Conservation (phyloP, 1,139 yeast genomes). For the Yamadazyma kanchanaburiensis region DNA sequence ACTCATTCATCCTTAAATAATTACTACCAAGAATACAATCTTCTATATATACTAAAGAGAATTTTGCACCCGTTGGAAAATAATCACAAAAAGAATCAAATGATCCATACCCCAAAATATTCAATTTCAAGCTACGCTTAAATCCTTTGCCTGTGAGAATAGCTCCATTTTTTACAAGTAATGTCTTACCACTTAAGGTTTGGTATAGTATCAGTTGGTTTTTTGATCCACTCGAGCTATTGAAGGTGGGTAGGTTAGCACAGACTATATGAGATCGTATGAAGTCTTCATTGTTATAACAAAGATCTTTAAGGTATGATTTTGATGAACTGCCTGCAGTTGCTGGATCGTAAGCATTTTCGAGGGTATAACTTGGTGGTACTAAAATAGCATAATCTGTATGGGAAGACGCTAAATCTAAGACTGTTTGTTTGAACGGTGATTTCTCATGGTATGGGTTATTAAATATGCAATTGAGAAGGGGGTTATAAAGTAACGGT, state of each 20-base stretch:
- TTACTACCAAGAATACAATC: conserved; percentile 44
- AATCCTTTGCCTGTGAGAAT: conserved; percentile 60
- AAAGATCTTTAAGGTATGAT: conserved; percentile 48
- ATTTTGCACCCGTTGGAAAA: conserved; percentile 46
- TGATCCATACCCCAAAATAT: conserved; percentile 41
- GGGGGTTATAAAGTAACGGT: conserved; percentile 56
- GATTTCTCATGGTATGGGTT: conserved; percentile 54
- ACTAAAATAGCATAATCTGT: conserved; percentile 54
- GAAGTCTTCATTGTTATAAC: conserved; percentile 61
- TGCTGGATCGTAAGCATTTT: conserved; percentile 50
- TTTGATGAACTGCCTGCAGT: conserved; percentile 28
- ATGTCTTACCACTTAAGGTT: conserved; percentile 59
- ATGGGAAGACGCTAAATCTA: conserved; percentile 37
- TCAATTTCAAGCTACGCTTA: conserved; percentile 42
- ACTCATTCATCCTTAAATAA: conserved; percentile 10
- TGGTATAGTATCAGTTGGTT: conserved; percentile 44
- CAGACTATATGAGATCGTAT: conserved; percentile 66
- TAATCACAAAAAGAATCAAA: conserved; percentile 46
- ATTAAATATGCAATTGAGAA: conserved; percentile 66
- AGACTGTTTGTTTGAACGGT: conserved; percentile 47
- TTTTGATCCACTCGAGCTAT: conserved; percentile 39
- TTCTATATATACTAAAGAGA: conserved; percentile 52
- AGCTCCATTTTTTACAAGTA: conserved; percentile 54
- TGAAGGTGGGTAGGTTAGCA: conserved; percentile 30
- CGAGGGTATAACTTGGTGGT: conserved; percentile 54